Evolutionary conservation across 441 rosid species (phyloP), one percentile per base, ranked within the genome.

Genomic region (Lepidium campestre): DNA sequence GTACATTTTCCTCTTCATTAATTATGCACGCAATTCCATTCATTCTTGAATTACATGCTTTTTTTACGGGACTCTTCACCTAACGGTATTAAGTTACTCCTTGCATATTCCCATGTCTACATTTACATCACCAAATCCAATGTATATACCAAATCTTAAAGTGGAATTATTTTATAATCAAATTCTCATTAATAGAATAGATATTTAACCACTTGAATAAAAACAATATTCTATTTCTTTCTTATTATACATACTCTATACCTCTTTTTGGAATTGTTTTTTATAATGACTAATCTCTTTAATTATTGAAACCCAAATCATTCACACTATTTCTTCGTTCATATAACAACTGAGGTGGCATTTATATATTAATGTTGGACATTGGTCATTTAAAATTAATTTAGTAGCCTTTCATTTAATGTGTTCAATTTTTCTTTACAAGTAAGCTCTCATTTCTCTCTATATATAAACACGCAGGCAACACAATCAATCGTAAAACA

Each of bases 21-120:
- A 36, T 47, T 5, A 57, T 4, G 22, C 72, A 68, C 71, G 71
- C 71, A 45, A 68, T 47, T 57, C 49, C 34, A 47, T 47, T 46
- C 2, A 19, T 23, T 46, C 13, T 47, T 57, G 15, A 18, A 56
- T 23, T 13, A 29, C 17, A 8, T 35, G 39, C 39, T 29, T 3
- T 9, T 65, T 41, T 29, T 29, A 65, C 12, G 61, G 27, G 25
- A 66, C 70, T 7, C 47, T 34, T 67, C 55, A 67, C 71, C 63
- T 45, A 67, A 45, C 63, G 71, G 7, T 31, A 61, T 19, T 11
- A 10, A 27, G 15, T 58, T 41, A 15, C 37, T 19, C 20, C 20
- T n/a, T n/a, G n/a, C n/a, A n/a, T n/a, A n/a, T n/a, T n/a, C n/a
- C n/a, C n/a, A n/a, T n/a, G n/a, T n/a, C n/a, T n/a, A n/a, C n/a